phyloP scores from a whole-genome alignment of 176 grass and related monocot species.

The Calamus simplicifolius region DNA sequence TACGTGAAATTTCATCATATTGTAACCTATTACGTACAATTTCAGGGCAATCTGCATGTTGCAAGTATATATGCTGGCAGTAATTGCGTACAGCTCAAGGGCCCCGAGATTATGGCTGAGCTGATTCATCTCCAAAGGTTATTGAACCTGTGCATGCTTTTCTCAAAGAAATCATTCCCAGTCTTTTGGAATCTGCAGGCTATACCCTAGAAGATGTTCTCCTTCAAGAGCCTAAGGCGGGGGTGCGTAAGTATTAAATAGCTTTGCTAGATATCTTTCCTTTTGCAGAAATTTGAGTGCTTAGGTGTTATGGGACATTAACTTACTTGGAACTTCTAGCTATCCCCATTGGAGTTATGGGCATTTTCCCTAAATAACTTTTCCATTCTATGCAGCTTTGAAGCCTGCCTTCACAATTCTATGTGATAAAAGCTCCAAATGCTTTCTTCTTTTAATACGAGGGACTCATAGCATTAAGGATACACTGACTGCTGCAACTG shows the following conservation, averaged over 20 bases:
- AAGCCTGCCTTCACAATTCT: conserved; percentile 63
- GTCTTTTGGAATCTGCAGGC: conserved; percentile 72
- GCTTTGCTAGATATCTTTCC: conserved; percentile 15
- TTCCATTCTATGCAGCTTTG: conserved; percentile 16
- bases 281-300: neutral
- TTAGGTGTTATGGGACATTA: neutral
- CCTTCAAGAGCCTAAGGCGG: conserved; percentile 78
- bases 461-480: conserved; percentile 81
- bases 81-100: conserved; percentile 63
- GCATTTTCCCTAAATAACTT: too few relatives aligned
- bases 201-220: conserved; percentile 74
- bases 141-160: conserved; percentile 73
- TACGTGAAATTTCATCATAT: conserved; percentile 4
- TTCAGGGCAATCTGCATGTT: conserved; percentile 70
- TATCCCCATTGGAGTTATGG: too few relatives aligned
- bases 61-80: conserved; percentile 75
- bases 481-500: conserved; percentile 63
- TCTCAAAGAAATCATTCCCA: conserved; percentile 86
- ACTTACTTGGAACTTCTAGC: too few relatives aligned
- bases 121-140: conserved; percentile 69
- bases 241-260: conserved; percentile 66
- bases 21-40: conserved; percentile 3
- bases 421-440: conserved; percentile 56
- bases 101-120: conserved; percentile 59
- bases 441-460: conserved; percentile 66